Conservation (phyloP, 2,329 filamentous ascomycete species). For the Fusarium hainanense region DNA sequence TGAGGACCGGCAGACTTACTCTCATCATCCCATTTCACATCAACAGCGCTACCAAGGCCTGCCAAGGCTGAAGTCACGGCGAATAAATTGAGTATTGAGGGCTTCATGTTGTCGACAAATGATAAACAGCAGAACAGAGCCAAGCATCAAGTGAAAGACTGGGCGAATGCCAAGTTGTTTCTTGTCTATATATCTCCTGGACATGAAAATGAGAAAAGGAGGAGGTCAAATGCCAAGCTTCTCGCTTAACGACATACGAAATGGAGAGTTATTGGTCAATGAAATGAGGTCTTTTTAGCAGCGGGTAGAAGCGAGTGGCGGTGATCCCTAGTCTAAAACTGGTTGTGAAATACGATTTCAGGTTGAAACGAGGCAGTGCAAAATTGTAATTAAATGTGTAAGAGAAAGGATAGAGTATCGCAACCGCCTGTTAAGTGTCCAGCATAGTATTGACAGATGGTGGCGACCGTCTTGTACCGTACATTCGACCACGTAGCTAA, state of each 20-base stretch:
- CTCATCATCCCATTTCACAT: constrained; percentile 42
- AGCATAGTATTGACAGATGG: not conserved
- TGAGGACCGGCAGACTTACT: constrained; percentile 15
- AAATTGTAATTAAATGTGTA: not conserved
- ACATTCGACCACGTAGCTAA: not conserved
- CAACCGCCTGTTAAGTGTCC: not conserved
- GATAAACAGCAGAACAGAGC: fast-evolving
- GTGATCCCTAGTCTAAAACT: not conserved
- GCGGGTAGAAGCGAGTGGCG: not conserved
- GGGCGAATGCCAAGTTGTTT: not conserved
- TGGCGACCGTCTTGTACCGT: not conserved
- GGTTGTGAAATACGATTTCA: not conserved
- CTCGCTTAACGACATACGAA: not conserved
- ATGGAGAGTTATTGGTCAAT: not conserved
- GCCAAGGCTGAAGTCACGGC: not conserved
- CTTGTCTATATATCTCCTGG: not conserved
- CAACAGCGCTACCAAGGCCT: constrained; percentile 12
- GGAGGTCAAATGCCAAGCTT: not conserved
- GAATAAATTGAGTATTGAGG: not conserved
- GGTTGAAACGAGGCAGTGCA: not conserved
- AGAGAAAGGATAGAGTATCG: not conserved
- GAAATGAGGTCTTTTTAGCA: not conserved
- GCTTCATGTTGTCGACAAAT: not conserved
- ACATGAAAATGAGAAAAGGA: not conserved
- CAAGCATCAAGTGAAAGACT: not conserved